Base-by-base conservation (phyloP, 306 rosid species). In the Calophaca sinica region DNA sequence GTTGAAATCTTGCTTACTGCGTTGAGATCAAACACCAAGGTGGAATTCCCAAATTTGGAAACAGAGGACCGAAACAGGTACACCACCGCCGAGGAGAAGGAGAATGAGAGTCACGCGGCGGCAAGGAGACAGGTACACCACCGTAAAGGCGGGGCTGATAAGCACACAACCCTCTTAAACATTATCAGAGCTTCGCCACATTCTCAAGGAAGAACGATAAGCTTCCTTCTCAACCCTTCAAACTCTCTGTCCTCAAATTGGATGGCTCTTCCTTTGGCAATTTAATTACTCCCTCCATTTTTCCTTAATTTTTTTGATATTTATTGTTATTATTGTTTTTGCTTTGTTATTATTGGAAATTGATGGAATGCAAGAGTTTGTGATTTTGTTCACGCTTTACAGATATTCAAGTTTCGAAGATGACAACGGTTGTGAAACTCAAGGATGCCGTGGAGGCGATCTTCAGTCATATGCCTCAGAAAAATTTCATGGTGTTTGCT, bases 231-330 rank as follows among this genome's bases (percentile, higher is more conserved):
- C 79, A 82, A n/a, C 96, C 97, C 7, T 85, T 94, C 68, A 77
- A 68, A 7, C 97, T 94, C 82, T 84, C 98, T 5, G 86, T 94
- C 4, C 93, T 94, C 85, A 94, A 94, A 80, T 62, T 91, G 70
- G 96, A 94, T 15, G 97, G 94, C 68, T 90, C 98, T 74, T 84
- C 42, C 58, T 94, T 94, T 48, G 77, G 94, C 85, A 88, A 58
- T 45, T 45, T 28, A 1, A 38, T 48, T 29, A 1, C 2, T 28
- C 13, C 6, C 26, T 50, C 12, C 12, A 58, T 29, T 2, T 10
- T 20, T 20, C 29, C 6, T 10, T 6, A 7, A 14, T 39, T 7
- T 5, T 41, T 46, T 46, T 29, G 0, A 5, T 9, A 1, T 13
- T 46, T 1, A 0, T 48, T 49, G 5, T 11, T n/a, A n/a, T n/a